Evolutionary conservation across 371 early-diverging fungal species (phyloP), one percentile per base, ranked within the genome.

Genomic region (Ecytonucleospora hepatopenaei): DNA sequence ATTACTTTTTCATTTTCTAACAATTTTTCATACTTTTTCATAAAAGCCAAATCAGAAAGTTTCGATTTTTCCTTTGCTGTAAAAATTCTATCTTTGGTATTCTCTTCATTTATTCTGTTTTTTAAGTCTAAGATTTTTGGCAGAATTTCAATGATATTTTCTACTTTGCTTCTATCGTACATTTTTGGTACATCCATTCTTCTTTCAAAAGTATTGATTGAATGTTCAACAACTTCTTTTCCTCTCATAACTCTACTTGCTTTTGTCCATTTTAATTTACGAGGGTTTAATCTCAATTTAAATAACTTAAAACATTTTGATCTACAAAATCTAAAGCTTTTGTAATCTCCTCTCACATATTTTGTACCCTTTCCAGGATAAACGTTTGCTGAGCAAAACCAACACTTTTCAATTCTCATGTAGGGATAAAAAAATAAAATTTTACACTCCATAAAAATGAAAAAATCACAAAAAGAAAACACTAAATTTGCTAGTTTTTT

Each of bases 261-360:
- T 85, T 94, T 95, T 55, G 97, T 97, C 97, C 97, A 97, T 73
- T 86, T 84, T 66, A 92, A 89, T 85, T 94, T 95, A 76, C 97
- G 85, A 60, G 97, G 97, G 83, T 95, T 94, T 71, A 94, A 87
- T 87, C 94, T 93, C 87, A 90, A 89, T 80, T 95, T 94, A 82
- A 95, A 97, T 83, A 91, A 90, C 80, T 89, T 90, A 83, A 89
- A 89, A 83, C 97, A 97, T 84, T 97, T 95, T 57, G 94, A 91
- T 76, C 94, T 85, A 78, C 95, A 97, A 82, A 95, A 93, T 59
- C 90, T 86, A 82, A 95, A 95, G 28, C 85, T 84, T 85, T 90
- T 93, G 70, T 87, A 83, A 84, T 95, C 97, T 74, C 92, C 92
- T 63, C 96, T 82, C 49, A 94, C 93, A 85, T 94, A 97, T 86